Percentiles rank a stretch among this genome's conserved stretches.
phyloP scores from a whole-genome alignment of 176 grass and related monocot genomes.

The Oryza officinalis region DNA sequence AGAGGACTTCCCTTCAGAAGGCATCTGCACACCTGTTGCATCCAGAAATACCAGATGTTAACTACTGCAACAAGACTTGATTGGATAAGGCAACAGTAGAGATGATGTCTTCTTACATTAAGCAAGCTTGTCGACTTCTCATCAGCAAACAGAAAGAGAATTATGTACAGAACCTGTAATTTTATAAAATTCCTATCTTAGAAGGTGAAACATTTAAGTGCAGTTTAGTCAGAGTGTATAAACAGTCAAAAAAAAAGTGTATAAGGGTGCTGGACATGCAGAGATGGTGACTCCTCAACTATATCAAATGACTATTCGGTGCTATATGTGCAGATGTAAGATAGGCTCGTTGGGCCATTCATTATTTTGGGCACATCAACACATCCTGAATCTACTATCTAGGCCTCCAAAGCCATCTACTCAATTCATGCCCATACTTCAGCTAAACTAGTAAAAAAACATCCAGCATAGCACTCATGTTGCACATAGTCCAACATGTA shows the following conservation, averaged over 20 bases:
- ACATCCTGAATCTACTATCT: neutral
- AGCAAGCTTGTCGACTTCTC: constrained; percentile 61
- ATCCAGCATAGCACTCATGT: neutral
- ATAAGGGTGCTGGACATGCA: neutral
- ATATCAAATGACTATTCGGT: neutral
- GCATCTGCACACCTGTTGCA: constrained; percentile 49
- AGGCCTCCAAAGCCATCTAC: neutral
- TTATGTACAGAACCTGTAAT: constrained; percentile 89
- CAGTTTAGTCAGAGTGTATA: neutral
- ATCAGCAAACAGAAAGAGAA: constrained; percentile 73
- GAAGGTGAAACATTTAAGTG: neutral
- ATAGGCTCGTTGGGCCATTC: too few species aligned
- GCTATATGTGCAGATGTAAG: neutral
- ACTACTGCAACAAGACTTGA: neutral
- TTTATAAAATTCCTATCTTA: constrained; percentile 3
- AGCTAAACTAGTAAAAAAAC: neutral
- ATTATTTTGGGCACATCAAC: neutral
- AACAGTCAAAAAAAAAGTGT: too few species aligned
- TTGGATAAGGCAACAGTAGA: neutral
- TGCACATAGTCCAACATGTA: neutral
- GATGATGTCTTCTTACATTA: constrained; percentile 53
- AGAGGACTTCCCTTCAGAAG: constrained; percentile 53
- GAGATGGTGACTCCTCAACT: neutral
- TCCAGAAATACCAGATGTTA: constrained; percentile 15
- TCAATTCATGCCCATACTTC: neutral